Evolutionary conservation across 148 eudicot species (phyloP).

Genomic region (Nepenthes mirabilis): DNA sequence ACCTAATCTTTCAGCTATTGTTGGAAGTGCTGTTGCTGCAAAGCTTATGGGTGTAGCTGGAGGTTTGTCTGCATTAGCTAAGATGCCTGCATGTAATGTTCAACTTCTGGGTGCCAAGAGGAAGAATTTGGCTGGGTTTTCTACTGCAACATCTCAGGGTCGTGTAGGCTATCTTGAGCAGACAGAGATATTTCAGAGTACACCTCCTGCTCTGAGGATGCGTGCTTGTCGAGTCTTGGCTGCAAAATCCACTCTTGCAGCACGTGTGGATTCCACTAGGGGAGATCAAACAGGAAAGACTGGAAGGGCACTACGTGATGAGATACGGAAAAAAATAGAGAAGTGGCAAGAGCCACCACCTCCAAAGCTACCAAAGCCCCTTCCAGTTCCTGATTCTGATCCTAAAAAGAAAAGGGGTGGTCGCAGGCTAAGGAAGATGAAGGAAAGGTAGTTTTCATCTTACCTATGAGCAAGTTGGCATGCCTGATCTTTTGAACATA

Average conservation of each 20-base stretch:
- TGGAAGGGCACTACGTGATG: constrained; percentile 67
- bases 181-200: constrained; percentile 77
- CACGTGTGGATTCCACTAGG: constrained; percentile 79
- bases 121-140: constrained; percentile 89
- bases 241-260: constrained; percentile 79
- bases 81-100: constrained; percentile 98
- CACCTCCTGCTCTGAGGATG: constrained; percentile 78
- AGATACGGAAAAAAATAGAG: constrained; percentile 86
- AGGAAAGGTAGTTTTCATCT: constrained; percentile 48
- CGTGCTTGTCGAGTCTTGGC: constrained; percentile 88
- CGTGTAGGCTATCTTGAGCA: constrained; percentile 91
- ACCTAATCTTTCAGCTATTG: constrained; percentile 91
- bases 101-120: constrained; percentile 87
- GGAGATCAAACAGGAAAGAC: constrained; percentile 82
- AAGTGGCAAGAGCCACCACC: constrained; percentile 99
- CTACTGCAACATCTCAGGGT: constrained; percentile 82
- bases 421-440: constrained; percentile 87
- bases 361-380: constrained; percentile 94
- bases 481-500: background rate
- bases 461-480: background rate
- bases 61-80: constrained; percentile 70
- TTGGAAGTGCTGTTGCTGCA: constrained; percentile 96
- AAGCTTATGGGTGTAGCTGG: constrained; percentile 99
- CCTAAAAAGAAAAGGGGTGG: constrained; percentile 99
- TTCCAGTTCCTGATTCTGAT: constrained; percentile 98